Evolutionary conservation across 2,329 filamentous ascomycete species (phyloP).

Genomic region (Alternaria conjuncta): DNA sequence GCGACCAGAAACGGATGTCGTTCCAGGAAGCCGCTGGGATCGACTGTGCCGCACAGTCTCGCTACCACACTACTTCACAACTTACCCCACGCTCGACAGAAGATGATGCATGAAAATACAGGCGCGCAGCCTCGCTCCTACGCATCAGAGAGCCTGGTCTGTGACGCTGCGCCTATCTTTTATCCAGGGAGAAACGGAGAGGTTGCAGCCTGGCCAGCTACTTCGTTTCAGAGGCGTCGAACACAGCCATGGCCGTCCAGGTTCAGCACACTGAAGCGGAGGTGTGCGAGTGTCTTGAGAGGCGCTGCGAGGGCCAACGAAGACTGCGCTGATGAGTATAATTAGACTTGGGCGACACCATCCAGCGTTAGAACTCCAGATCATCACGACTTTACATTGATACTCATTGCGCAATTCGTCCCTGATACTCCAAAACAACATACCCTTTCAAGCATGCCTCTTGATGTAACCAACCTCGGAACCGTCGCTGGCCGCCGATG

Average conservation of each 20-base stretch:
- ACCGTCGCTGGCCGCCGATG: constrained; percentile 1
- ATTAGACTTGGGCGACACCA: not conserved
- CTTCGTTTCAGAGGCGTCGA: not conserved
- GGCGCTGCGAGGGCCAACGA: not conserved
- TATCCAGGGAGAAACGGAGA: not conserved
- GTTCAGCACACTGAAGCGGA: not conserved
- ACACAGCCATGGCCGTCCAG: not conserved
- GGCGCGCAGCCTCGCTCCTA: not conserved
- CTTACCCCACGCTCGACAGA: not conserved
- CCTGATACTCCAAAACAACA: no score
- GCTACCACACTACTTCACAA: not conserved
- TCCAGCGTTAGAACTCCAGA: not conserved
- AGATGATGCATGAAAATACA: not conserved
- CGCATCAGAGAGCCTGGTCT: not conserved
- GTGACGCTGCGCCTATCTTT: not conserved
- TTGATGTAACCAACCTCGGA: not conserved
- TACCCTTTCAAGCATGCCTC: not conserved
- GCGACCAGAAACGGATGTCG: not conserved
- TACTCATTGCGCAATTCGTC: not conserved
- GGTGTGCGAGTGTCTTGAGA: fast-evolving
- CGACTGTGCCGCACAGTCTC: constrained; percentile 3
- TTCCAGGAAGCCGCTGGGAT: not conserved
- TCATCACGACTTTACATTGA: not conserved
- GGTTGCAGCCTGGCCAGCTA: not conserved
- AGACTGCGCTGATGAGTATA: not conserved